Base-by-base conservation (phyloP, 2,329 filamentous ascomycete genomes). In the Talaromyces amestolkiae region DNA sequence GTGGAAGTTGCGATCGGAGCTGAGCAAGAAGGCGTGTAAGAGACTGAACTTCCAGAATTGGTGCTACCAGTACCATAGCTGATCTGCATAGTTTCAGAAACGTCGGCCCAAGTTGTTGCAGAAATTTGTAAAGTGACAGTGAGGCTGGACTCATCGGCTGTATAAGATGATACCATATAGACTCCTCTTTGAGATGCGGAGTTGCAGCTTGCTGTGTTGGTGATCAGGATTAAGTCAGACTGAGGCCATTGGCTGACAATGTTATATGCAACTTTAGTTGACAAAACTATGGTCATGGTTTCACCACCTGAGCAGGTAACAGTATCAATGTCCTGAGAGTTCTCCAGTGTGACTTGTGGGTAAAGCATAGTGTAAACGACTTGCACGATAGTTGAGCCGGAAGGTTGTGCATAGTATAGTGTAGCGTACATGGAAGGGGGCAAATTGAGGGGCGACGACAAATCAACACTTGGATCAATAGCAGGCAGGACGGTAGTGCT, bases 1-100 rank as follows among this genome's bases (percentile, higher is more conserved):
- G 49, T 53, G 33, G 49, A 31, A 53, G 49, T 53, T 31, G 49
- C 49, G n/a, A 53, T 53, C 15, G 49, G 69, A 87, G 69, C 72
- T 84, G 27, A 89, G 87, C 5, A 93, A 81, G 27, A 93, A 77
- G 63, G 86, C 86, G 80, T 91, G 96, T 22, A 93, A 85, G 63
- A 95, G 79, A 70, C 87, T 90, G 73, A 98, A 90, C 0, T 94
- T 94, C 10, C 91, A 85, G 70, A 97, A 88, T 33, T 53, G n/a
- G 49, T 53, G 49, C 27, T 31, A 17, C 49, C 49, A 53, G 49
- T 53, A 53, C 49, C 49, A 33, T 53, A 53, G 8, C 49, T 53
- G 15, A 53, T 53, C 17, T 53, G 49, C 49, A 53, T 53, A n/a
- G 49, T 53, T 33, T 53, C 49, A 31, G 49, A 53, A 24, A 53